phyloP scores from a whole-genome alignment of 176 grass and related monocot species.

The Avena insularis region DNA sequence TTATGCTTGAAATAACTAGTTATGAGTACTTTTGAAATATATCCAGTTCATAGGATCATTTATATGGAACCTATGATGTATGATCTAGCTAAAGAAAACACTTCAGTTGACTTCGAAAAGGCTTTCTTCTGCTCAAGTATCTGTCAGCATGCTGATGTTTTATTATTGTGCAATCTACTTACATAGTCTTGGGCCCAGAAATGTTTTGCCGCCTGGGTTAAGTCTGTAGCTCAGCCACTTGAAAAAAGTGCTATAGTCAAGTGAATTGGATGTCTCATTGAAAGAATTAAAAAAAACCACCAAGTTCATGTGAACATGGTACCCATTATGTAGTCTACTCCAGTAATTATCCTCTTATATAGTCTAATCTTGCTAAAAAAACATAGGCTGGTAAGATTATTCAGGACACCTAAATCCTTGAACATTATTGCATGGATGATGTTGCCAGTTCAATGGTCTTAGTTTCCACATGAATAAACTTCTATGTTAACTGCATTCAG shows the following conservation, averaged over 20 bases:
- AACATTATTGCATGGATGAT: constrained; percentile 1
- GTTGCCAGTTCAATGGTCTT: constrained; percentile 1
- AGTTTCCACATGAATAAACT: constrained; percentile 34
- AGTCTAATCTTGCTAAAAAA: neutral
- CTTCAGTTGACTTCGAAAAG: neutral
- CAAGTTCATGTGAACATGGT: constrained; percentile 17
- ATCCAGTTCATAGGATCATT: neutral
- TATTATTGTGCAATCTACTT: constrained; percentile 1
- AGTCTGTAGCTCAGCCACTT: neutral
- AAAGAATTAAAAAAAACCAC: neutral
- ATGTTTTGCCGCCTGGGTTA: neutral
- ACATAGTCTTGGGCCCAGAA: constrained; percentile 17
- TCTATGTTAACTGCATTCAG: constrained; percentile 1
- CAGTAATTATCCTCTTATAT: neutral
- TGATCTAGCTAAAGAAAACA: constrained; percentile 2
- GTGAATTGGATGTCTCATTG: neutral
- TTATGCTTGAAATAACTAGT: neutral
- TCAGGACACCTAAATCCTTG: constrained; percentile 17
- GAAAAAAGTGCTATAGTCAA: neutral
- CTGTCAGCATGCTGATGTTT: neutral
- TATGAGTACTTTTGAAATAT: neutral
- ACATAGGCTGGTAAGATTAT: neutral
- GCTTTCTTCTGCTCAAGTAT: constrained; percentile 8
- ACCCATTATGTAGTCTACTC: constrained; percentile 18
- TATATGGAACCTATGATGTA: neutral